Evolutionary conservation across 768 basidiomycete species (phyloP), one percentile per base, ranked within the genome.

Genomic region (Mycena chlorophos): DNA sequence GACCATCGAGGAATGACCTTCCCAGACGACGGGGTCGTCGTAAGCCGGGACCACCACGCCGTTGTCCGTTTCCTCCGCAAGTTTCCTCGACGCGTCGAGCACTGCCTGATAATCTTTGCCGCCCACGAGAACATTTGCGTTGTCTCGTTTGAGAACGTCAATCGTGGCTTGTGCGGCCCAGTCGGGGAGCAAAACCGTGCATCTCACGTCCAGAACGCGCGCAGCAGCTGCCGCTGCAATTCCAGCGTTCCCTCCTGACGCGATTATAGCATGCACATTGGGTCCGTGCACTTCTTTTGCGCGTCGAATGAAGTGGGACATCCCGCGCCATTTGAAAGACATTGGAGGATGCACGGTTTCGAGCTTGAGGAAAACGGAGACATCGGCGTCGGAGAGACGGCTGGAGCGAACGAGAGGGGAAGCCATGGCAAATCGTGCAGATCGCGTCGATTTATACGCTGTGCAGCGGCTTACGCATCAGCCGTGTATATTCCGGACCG

Each of bases 231-330:
- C 88, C 0, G 81, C 80, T 13, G 88, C 89, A 14, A 89, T 72
- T 1, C 84, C 89, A n/a, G 87, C 90, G 64, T 91, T 91, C n/a
- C 89, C 89, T 4, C 86, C 81, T 0, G 89, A 91, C 0, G 89
- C 88, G 49, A 85, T 82, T 39, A 90, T 73, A 39, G 85, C 72
- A 66, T 89, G 89, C 4, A 84, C 73, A 26, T 67, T 65, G 13
- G 76, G 66, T 0, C 89, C 89, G 50, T 80, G 74, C 19, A 66
- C 70, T 54, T 76, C 72, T 51, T 77, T 75, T 19, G 79, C 80
- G 27, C 75, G 72, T 61, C 82, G 78, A 2, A 82, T 74, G 60
- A 87, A 86, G 55, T 78, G 75, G 19, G 87, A 86, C 29, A 90
- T 76, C 4, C 88, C 88, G 20, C 89, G 78, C 63, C 80, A 86